phyloP scores from a whole-genome alignment of 305 asterid species.

The Rubia balearica region DNA sequence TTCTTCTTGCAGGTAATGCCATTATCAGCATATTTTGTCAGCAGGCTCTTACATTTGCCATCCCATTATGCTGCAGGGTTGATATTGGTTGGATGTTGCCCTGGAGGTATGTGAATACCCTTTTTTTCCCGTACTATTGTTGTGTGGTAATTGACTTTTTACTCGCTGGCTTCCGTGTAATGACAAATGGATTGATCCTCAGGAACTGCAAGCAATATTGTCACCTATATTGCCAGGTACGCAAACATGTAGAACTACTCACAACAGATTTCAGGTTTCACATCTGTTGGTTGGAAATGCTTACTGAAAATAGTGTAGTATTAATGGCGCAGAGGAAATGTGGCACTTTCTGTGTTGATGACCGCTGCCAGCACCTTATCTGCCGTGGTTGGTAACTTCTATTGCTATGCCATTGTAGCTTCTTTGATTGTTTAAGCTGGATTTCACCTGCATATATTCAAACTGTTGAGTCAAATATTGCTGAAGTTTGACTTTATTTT shows the following conservation, averaged over 20 bases:
- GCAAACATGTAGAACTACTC: conserved; percentile 3
- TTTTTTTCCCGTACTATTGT: not conserved
- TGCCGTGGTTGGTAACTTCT: conserved; percentile 69
- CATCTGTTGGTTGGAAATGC: conserved; percentile 18
- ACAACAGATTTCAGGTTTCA: conserved; percentile 11
- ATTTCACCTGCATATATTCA: not conserved
- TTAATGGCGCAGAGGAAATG: conserved; percentile 60
- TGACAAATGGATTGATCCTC: conserved; percentile 20
- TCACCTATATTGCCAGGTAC: conserved; percentile 92
- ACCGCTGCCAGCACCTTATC: conserved; percentile 92
- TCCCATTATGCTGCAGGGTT: conserved; percentile 90
- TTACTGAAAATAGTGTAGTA: conserved; percentile 19
- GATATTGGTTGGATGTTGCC: conserved; percentile 89
- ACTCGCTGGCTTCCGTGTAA: conserved; percentile 7
- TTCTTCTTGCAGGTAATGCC: conserved; percentile 72
- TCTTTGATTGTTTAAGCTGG: not conserved
- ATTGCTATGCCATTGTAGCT: conserved; percentile 4
- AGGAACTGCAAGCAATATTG: conserved; percentile 96
- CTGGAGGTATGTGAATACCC: conserved; percentile 55
- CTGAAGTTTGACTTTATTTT: not conserved
- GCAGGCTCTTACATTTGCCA: conserved; percentile 80
- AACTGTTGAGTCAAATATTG: not conserved
- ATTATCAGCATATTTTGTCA: conserved; percentile 64
- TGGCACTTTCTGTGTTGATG: conserved; percentile 94
- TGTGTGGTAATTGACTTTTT: not conserved